A percentile compares a stretch with the other conserved stretches of the same genome.
Conservation (phyloP, 2,329 filamentous ascomycete species). For the Truncatella angustata region DNA sequence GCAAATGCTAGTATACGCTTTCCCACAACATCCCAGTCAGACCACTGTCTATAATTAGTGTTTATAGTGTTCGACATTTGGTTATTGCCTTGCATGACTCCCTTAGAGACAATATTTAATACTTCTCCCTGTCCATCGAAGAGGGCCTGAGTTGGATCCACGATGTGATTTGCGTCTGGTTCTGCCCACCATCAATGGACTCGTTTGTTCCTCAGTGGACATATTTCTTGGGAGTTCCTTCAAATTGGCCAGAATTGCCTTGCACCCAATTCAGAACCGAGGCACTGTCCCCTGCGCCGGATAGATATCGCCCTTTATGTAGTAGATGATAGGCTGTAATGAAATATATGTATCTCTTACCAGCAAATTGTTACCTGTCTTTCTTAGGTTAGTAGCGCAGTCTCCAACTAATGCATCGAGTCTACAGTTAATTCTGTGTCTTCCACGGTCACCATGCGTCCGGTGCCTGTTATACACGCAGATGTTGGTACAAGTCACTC, state of each 20-base stretch:
- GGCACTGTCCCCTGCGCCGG: not conserved
- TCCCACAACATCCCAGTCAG: not conserved
- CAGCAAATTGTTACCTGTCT: conserved; percentile 1
- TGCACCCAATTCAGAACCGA: conserved; percentile 1
- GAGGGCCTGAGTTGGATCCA: not conserved
- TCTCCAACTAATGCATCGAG: not conserved
- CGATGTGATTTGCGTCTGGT: conserved; percentile 2
- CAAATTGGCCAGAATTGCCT: not conserved
- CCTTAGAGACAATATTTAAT: not conserved
- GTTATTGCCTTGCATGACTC: conserved; percentile 4
- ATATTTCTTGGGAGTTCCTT: not conserved
- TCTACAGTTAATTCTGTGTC: not conserved
- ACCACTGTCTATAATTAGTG: not conserved
- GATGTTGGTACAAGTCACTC: conserved; percentile 1
- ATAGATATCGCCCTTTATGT: not conserved
- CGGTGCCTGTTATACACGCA: not conserved
- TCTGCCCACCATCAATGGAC: too few relatives aligned
- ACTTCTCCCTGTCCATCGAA: not conserved
- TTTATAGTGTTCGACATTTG: conserved; percentile 4
- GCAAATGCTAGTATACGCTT: conserved; percentile 9
- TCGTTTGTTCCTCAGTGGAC: conserved; percentile 1
- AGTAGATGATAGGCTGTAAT: not conserved
- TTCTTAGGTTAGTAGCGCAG: too few relatives aligned
- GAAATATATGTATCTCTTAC: not conserved
- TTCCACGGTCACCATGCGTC: conserved; percentile 2